phyloP scores from a whole-genome alignment of 352 stramenopile genomes.

The Pythium guiyangense region DNA sequence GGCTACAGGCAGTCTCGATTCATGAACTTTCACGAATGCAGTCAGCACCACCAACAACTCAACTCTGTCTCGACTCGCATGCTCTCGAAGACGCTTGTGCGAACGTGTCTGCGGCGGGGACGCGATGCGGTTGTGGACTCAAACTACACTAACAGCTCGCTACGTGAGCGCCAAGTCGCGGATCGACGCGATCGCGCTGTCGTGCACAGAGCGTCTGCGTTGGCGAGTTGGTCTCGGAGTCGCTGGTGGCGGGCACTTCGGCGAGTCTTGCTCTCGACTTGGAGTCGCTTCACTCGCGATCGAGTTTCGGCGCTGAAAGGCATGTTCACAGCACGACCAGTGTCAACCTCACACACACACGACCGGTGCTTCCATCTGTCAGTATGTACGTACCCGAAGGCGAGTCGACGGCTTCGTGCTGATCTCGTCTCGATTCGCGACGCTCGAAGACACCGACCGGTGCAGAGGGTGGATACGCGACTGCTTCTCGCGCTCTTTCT shows the following conservation, averaged over 20 bases:
- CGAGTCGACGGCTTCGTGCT: constrained; percentile 3
- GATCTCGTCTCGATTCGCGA: constrained; percentile 2
- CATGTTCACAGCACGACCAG: not conserved
- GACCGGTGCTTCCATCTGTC: not conserved
- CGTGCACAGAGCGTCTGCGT: constrained; percentile 7
- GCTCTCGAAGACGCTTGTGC: too few relatives aligned
- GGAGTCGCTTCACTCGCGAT: constrained; percentile 6
- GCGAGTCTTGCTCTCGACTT: too few relatives aligned
- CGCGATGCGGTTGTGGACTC: not conserved
- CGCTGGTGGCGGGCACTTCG: not conserved
- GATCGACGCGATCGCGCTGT: not conserved
- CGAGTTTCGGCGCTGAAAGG: constrained; percentile 11
- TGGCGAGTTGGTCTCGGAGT: not conserved
- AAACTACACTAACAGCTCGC: not conserved
- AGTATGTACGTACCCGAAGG: constrained; percentile 7
- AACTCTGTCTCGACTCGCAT: too few relatives aligned
- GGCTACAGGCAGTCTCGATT: too few relatives aligned
- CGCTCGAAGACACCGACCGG: constrained; percentile 1
- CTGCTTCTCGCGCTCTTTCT: constrained; percentile 13
- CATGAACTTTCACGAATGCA: too few relatives aligned
- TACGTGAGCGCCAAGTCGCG: not conserved
- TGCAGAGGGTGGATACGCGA: constrained; percentile 2
- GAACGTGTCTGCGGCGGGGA: not conserved
- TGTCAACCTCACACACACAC: too few relatives aligned
- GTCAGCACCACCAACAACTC: too few relatives aligned